Percentiles rank a stretch among this genome's conserved stretches.
Conservation (phyloP, 1,139 yeast species). For the Sugiyamaella grinbergsii region DNA sequence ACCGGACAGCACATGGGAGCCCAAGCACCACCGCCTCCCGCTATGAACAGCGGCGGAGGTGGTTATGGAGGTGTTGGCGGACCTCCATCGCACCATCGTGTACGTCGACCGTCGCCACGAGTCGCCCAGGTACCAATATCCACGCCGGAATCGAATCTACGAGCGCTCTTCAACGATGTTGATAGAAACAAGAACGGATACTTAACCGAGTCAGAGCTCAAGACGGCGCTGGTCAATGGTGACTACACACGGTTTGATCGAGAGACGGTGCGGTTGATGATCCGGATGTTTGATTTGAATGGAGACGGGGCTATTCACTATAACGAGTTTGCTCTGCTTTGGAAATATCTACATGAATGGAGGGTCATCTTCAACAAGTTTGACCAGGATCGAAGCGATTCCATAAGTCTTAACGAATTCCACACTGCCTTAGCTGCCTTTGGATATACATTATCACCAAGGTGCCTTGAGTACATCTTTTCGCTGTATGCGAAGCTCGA, state of each 20-base stretch:
- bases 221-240: slow-evolving; percentile 60
- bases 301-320: slow-evolving; percentile 55
- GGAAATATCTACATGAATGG: slow-evolving; percentile 76
- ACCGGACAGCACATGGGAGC: slow-evolving; percentile 5
- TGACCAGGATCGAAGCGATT: slow-evolving; percentile 62
- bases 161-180: slow-evolving; percentile 36
- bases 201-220: slow-evolving; percentile 60
- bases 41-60: neutral
- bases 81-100: slow-evolving; percentile 21
- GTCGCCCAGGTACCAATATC: slow-evolving; percentile 18
- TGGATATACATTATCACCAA: slow-evolving; percentile 66
- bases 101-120: slow-evolving; percentile 18
- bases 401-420: slow-evolving; percentile 67
- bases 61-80: slow-evolving; percentile 16
- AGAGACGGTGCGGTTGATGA: slow-evolving; percentile 65
- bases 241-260: slow-evolving; percentile 64
- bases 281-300: slow-evolving; percentile 61
- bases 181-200: slow-evolving; percentile 50
- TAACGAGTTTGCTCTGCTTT: slow-evolving; percentile 68
- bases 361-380: slow-evolving; percentile 65
- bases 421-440: slow-evolving; percentile 67
- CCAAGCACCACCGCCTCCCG: slow-evolving; percentile 16
- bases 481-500: slow-evolving; percentile 55
- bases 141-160: slow-evolving; percentile 33
- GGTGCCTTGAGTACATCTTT: slow-evolving; percentile 62